These are phyloP conservation scores for Wickerhamiella spandovensis DNA, from an alignment of 805 yeast species.

Conservation along the genomic window DNA sequence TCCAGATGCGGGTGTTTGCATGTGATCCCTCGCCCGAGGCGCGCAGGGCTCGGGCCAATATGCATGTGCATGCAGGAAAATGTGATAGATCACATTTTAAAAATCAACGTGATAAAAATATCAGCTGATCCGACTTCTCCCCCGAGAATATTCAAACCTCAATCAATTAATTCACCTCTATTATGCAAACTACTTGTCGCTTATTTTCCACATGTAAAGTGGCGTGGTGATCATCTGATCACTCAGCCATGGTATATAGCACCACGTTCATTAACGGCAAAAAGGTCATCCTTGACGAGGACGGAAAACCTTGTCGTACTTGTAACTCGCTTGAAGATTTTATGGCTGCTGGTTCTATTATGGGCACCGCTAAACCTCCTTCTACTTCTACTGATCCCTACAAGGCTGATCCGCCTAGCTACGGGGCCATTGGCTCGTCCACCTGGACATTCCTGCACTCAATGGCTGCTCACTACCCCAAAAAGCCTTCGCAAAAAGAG, in stretches of 20 bases:
- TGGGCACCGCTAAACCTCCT: conserved; percentile 8
- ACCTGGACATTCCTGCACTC: conserved; percentile 91
- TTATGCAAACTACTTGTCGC: too few relatives aligned
- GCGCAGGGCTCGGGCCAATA: too few relatives aligned
- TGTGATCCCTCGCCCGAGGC: too few relatives aligned
- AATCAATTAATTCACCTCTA: too few relatives aligned
- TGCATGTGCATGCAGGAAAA: too few relatives aligned
- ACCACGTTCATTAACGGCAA: conserved; percentile 33
- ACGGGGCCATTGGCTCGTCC: conserved; percentile 61
- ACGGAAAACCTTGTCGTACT: conserved; percentile 92
- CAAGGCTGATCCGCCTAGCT: conserved; percentile 76
- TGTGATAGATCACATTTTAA: too few relatives aligned
- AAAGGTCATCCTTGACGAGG: conserved; percentile 62
- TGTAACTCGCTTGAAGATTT: conserved; percentile 78
- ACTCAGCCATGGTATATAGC: background rate
- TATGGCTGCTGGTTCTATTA: conserved; percentile 35
- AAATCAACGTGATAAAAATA: too few relatives aligned
- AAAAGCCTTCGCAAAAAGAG: conserved; percentile 42
- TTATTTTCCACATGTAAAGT: too few relatives aligned
- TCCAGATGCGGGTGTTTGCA: too few relatives aligned
- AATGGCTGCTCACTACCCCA: conserved; percentile 82
- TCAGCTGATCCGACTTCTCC: too few relatives aligned
- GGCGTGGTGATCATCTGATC: background rate
- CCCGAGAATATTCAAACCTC: too few relatives aligned
- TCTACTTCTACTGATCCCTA: conserved; percentile 17